phyloP scores from a whole-genome alignment of 495 filamentous ascomycete genomes.

The Penicillium verhagenii region DNA sequence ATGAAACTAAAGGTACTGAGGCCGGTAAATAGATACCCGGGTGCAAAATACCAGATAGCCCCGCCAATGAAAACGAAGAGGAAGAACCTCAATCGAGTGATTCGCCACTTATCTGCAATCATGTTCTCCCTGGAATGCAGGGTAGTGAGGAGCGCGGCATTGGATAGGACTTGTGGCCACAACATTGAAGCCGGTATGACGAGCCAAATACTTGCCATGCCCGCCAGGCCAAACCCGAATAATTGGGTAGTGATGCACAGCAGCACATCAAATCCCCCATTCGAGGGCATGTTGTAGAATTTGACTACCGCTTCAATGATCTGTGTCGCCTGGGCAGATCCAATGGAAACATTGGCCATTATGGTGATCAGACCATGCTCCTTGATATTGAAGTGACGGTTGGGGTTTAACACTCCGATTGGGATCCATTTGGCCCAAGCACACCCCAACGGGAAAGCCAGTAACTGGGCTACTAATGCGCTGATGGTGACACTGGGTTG shows the following conservation, averaged over 20 bases:
- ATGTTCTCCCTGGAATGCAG: slow-evolving; percentile 81
- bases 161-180: slow-evolving; percentile 86
- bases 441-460: slow-evolving; percentile 69
- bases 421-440: slow-evolving; percentile 58
- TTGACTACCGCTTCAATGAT: slow-evolving; percentile 64
- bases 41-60: slow-evolving; percentile 79
- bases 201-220: slow-evolving; percentile 56
- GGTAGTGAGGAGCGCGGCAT: slow-evolving; percentile 81
- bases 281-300: slow-evolving; percentile 68
- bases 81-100: slow-evolving; percentile 83
- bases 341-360: slow-evolving; percentile 63
- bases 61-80: slow-evolving; percentile 63
- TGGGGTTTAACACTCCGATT: slow-evolving; percentile 58
- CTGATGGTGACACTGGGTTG: slow-evolving; percentile 61
- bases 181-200: slow-evolving; percentile 83
- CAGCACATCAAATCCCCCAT: slow-evolving; percentile 66
- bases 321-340: slow-evolving; percentile 68
- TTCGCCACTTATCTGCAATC: slow-evolving; percentile 78
- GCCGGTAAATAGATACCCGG: slow-evolving; percentile 80
- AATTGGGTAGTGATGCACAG: slow-evolving; percentile 69
- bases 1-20: slow-evolving; percentile 88
- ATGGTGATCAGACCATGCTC: slow-evolving; percentile 76
- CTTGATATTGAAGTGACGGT: slow-evolving; percentile 75
- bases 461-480: slow-evolving; percentile 65
- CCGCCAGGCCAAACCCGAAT: slow-evolving; percentile 72